Evolutionary conservation across 2,329 filamentous ascomycete genomes (phyloP), one percentile per base, ranked within the genome.

Genomic region (Pezizomycotina sp.): DNA sequence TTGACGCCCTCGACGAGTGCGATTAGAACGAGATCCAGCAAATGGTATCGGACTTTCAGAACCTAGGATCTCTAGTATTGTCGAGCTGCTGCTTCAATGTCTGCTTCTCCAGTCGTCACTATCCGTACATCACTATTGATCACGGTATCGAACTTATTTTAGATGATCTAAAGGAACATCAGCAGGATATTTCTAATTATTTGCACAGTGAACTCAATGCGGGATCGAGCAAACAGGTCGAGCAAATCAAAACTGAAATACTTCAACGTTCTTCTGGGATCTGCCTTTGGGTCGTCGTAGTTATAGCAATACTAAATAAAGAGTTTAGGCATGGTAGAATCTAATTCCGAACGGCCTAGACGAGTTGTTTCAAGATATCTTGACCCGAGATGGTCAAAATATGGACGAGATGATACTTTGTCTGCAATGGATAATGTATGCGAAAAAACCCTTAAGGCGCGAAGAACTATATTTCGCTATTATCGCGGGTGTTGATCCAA

Each of bases 1-100:
- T n/a, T n/a, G 62, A 66, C 33, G 64, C 63, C 0, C 52, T 67
- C 1, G 64, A 68, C 23, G 65, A 68, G 43, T 65, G 62, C 36
- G 52, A 62, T 5, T 58, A 62, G 27, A 31, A 48, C 1, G 51
- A 66, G 25, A 49, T 60, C 3, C 52, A 53, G 22, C 53, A 57
- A 0, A 64, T 68, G 58, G 47, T 66, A 2, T 19, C 43, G 0
- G 61, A 60, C 31, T 60, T 67, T 9, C 55, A 63, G 31, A 41
- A 53, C 0, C 34, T 66, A 0, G 53, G 55, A 0, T 43, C 56
- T 2, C 4, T 47, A 0, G 50, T 55, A 2, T 30, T 49, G 0
- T 36, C 47, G 3, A n/a, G n/a, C n/a, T 21, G 32, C 5, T 21
- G n/a, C 2, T 49, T 61, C 8, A 44, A 38, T 7, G 46, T 60